These are phyloP conservation scores for Thielaviopsis euricoi DNA, from an alignment of 2,329 filamentous ascomycete species.

Conservation along the genomic window DNA sequence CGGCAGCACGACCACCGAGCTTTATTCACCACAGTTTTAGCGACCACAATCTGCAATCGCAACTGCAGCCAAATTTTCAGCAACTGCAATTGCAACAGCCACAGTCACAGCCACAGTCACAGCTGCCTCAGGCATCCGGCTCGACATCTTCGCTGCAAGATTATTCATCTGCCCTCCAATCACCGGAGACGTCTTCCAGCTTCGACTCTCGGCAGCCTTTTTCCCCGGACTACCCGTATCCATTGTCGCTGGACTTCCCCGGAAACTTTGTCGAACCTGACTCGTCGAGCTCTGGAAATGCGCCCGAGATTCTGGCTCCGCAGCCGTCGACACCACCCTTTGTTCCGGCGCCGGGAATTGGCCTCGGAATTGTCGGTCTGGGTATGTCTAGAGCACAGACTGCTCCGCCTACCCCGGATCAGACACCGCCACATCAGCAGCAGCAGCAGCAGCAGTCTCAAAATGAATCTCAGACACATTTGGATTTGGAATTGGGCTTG, in stretches of 20 bases:
- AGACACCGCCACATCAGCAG: slow-evolving; percentile 5
- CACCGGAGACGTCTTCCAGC: background rate
- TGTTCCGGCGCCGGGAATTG: slow-evolving; percentile 1
- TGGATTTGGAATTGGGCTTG: background rate
- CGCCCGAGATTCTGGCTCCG: background rate
- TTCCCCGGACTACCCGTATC: background rate
- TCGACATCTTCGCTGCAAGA: background rate
- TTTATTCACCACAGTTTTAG: background rate
- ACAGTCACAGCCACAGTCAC: background rate
- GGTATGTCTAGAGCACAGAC: background rate
- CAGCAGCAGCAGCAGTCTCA: background rate
- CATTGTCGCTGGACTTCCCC: background rate
- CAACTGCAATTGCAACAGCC: background rate
- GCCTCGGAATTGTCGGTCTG: background rate
- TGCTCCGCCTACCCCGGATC: slow-evolving; percentile 4
- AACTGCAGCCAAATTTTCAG: background rate
- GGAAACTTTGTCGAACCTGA: background rate
- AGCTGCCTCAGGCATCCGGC: background rate
- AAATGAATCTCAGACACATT: background rate
- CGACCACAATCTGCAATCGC: background rate
- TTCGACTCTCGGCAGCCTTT: background rate
- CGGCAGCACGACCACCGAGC: background rate
- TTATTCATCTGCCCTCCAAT: background rate
- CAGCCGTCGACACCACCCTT: background rate
- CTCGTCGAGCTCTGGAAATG: background rate